These are phyloP conservation scores for Dalechampia spathulata DNA, from an alignment of 441 rosid species.

Conservation along the genomic window DNA sequence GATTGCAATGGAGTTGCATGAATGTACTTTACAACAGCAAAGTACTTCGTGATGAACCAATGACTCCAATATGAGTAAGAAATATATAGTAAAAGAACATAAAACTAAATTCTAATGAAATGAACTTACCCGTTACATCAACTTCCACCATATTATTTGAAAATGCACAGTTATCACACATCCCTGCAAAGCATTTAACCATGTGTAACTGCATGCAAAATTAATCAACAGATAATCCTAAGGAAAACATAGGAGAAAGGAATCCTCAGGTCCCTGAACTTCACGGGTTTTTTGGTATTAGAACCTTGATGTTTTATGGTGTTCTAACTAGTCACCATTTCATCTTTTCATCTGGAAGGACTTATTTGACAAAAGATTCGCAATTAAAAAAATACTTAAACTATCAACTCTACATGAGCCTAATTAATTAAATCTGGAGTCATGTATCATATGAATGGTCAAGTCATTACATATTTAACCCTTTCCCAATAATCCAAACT, in stretches of 20 bases:
- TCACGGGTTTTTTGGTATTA: no score
- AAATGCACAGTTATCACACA: conserved; percentile 90
- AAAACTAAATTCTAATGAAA: neutral
- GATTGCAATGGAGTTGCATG: neutral
- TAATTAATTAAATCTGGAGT: no score
- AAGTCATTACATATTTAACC: no score
- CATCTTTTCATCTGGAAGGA: no score
- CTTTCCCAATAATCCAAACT: no score
- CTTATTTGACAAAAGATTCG: no score
- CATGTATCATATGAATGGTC: no score
- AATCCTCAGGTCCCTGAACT: no score
- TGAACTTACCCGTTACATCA: conserved; percentile 64
- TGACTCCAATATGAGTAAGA: neutral
- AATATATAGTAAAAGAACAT: neutral
- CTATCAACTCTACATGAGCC: no score
- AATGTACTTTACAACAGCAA: neutral
- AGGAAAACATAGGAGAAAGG: neutral
- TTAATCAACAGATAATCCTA: neutral
- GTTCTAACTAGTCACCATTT: no score
- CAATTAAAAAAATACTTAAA: no score
- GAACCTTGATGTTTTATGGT: no score
- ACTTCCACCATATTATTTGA: conserved; percentile 59
- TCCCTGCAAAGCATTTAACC: conserved; percentile 41
- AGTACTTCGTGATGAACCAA: neutral
- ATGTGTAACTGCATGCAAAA: conserved; percentile 12